phyloP scores from a whole-genome alignment of 306 rosid genomes.

The Sophora flavescens region DNA sequence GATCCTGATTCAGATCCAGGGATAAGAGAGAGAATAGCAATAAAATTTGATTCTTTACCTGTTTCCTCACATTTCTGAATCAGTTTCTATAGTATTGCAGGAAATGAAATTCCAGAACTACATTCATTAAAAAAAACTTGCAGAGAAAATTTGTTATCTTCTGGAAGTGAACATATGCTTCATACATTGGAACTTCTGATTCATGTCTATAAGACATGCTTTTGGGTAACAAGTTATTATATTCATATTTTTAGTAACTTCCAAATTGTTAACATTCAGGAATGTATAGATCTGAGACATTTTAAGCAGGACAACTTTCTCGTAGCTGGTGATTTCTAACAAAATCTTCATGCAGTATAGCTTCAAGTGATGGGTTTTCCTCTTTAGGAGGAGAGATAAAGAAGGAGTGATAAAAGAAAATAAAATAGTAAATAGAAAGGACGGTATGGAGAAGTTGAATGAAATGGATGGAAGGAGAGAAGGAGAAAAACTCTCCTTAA shows the following conservation, averaged over 20 bases:
- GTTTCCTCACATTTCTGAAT: too few relatives aligned
- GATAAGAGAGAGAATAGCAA: too few relatives aligned
- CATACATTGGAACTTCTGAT: background rate
- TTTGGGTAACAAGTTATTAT: background rate
- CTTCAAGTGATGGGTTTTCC: too few relatives aligned
- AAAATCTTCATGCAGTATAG: conserved; percentile 23
- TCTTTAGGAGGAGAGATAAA: too few relatives aligned
- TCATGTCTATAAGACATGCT: background rate
- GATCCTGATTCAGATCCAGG: too few relatives aligned
- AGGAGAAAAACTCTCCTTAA: too few relatives aligned
- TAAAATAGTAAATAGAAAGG: too few relatives aligned
- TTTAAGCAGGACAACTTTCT: background rate
- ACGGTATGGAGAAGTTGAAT: too few relatives aligned
- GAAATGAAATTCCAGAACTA: background rate
- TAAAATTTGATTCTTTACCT: too few relatives aligned
- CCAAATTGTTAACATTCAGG: conserved; percentile 6
- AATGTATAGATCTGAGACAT: conserved; percentile 20
- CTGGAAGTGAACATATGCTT: too few relatives aligned
- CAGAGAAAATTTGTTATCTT: background rate
- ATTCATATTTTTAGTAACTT: conserved; percentile 19
- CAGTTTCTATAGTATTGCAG: background rate
- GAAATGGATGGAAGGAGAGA: too few relatives aligned
- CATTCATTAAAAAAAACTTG: conserved; percentile 9
- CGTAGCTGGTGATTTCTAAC: background rate
- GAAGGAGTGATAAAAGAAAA: too few relatives aligned